These are phyloP conservation scores for Verticillium longisporum DNA, from an alignment of 2,329 filamentous ascomycete genomes.

Conservation along the genomic window DNA sequence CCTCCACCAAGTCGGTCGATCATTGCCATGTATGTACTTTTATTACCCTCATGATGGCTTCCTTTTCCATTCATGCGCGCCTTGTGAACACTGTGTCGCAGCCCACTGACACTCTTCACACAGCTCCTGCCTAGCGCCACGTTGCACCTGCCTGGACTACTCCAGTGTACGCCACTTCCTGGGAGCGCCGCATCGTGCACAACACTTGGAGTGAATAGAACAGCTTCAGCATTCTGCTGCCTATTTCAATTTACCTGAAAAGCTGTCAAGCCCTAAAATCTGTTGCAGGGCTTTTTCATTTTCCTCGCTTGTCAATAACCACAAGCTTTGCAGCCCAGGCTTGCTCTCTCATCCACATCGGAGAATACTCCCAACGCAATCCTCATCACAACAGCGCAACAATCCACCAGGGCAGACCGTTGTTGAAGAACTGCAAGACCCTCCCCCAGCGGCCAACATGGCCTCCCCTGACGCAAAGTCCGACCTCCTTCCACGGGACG, in stretches of 20 bases:
- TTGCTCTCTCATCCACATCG: no score
- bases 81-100: no score
- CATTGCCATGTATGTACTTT: not conserved
- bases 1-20: not conserved
- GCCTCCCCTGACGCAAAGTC: conserved; percentile 6
- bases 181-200: not conserved
- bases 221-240: no score
- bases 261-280: no score
- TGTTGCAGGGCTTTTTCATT: no score
- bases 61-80: no score
- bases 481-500: conserved; percentile 14
- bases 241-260: no score
- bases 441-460: conserved; percentile 2
- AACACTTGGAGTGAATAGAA: not conserved
- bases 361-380: no score
- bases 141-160: not conserved
- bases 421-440: not conserved
- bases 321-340: no score
- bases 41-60: not conserved
- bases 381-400: no score
- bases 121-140: not conserved
- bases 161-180: not conserved
- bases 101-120: not conserved
- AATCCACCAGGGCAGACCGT: no score
- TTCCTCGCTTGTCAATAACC: no score